Base-by-base conservation (phyloP, 139 green algal genomes). In the Klebsormidium nitens region DNA sequence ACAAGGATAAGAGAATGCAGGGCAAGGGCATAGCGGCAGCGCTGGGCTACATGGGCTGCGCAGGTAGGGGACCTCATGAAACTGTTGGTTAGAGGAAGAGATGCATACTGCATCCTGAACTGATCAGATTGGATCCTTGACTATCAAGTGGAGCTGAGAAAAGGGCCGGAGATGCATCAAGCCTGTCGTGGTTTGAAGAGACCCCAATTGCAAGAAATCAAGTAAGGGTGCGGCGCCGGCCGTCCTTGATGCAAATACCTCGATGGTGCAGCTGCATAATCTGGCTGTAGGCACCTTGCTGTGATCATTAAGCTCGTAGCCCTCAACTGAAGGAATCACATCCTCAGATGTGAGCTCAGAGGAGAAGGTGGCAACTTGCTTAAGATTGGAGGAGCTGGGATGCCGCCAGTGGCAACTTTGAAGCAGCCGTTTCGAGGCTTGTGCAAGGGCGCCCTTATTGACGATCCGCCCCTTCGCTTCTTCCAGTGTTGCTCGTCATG, bases 11-110 rank as follows among this genome's bases (percentile, higher is more conserved):
- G 59, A 35, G 36, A 23, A 73, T 73, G 66, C 42, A 48, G 37
- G 11, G 47, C 29, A 46, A 67, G 26, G 57, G 64, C 47, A 37
- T 68, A 28, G n/a, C 48, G 19, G 49, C 44, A 3, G 74, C 74
- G 6, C 32, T 76, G 8, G 55, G 47, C 35, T 82, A 82, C 60
- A 82, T 79, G 75, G 8, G 57, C 38, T 75, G 69, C 59, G 69
- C 69, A 76, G 68, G 68, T 76, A n/a, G n/a, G n/a, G n/a, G n/a
- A n/a, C n/a, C n/a, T n/a, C n/a, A n/a, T n/a, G n/a, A n/a, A n/a
- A n/a, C n/a, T n/a, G n/a, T n/a, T n/a, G n/a, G n/a, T n/a, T n/a
- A n/a, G n/a, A n/a, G n/a, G n/a, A n/a, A n/a, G n/a, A n/a, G n/a
- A n/a, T n/a, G n/a, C n/a, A n/a, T n/a, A n/a, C n/a, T n/a, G n/a